A percentile compares a stretch with the other conserved stretches of the same genome.
phyloP scores from a whole-genome alignment of 345 rosid genomes.

The Gossypium arboreum region DNA sequence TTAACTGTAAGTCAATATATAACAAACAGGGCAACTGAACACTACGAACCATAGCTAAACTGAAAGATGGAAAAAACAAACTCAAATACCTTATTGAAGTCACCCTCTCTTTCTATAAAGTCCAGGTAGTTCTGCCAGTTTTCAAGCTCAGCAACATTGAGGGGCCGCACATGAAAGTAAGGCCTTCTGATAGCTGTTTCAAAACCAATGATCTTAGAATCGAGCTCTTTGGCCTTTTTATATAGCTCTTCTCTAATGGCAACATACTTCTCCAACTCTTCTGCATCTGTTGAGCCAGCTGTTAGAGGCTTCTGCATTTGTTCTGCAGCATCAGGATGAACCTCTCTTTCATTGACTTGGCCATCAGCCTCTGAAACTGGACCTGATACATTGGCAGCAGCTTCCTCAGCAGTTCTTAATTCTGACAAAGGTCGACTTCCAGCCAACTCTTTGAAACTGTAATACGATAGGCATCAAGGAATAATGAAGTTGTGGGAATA shows the following conservation, averaged over 20 bases:
- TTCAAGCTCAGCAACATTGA: conserved; percentile 83
- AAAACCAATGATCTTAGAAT: conserved; percentile 81
- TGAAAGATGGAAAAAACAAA: conserved; percentile 35
- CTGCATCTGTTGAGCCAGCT: conserved; percentile 76
- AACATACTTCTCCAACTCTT: conserved; percentile 88
- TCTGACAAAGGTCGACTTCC: conserved; percentile 76
- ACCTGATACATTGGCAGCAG: conserved; percentile 32
- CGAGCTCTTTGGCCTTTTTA: conserved; percentile 94
- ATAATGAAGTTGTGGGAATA: conserved; percentile 9
- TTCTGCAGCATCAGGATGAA: conserved; percentile 50
- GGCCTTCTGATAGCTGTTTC: conserved; percentile 96
- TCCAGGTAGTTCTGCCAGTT: conserved; percentile 93
- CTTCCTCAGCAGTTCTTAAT: conserved; percentile 69
- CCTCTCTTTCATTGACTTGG: conserved; percentile 51
- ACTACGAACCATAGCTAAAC: conserved; percentile 41
- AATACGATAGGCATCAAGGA: conserved; percentile 17
- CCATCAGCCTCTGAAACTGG: conserved; percentile 40
- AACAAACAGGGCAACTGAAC: conserved; percentile 56
- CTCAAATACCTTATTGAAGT: conserved; percentile 80
- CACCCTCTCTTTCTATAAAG: conserved; percentile 74
- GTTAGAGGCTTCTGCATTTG: conserved; percentile 51
- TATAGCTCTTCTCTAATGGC: conserved; percentile 81
- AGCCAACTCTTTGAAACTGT: conserved; percentile 82
- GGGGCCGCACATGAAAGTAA: conserved; percentile 92
- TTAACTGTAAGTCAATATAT: conserved; percentile 78